A percentile compares a stretch with the other conserved stretches of the same genome.
phyloP scores from a whole-genome alignment of 2,329 filamentous ascomycete species.

The Trichoderma koningiopsis region DNA sequence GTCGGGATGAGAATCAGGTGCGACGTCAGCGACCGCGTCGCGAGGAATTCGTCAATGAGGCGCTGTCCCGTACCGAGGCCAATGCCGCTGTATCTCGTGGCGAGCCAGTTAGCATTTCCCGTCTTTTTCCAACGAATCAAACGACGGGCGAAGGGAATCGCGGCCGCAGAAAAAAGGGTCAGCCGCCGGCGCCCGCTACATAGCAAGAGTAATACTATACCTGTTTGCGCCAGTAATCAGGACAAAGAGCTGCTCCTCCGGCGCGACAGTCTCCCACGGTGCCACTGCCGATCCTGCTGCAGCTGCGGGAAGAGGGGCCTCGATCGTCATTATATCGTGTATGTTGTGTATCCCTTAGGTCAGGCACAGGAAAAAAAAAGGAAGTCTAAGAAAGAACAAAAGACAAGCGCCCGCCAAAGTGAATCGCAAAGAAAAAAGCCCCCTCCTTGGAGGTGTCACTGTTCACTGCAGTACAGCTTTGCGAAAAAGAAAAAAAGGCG shows the following conservation, averaged over 20 bases:
- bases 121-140: background rate
- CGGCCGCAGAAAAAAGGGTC: background rate
- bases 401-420: background rate
- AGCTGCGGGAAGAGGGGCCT: background rate
- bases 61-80: slow-evolving; percentile 82
- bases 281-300: slow-evolving; percentile 27
- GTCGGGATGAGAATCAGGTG: slow-evolving; percentile 81
- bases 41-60: slow-evolving; percentile 86
- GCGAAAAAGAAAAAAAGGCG: background rate
- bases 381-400: background rate
- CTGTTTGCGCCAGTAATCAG: slow-evolving; percentile 87
- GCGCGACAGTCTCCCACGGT: slow-evolving; percentile 42
- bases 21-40: slow-evolving; percentile 63
- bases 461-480: background rate
- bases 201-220: slow-evolving; percentile 47
- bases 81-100: slow-evolving; percentile 65
- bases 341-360: background rate
- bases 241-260: slow-evolving; percentile 58
- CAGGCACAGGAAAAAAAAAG: background rate
- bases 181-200: too few relatives aligned
- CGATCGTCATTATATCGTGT: slow-evolving; percentile 14
- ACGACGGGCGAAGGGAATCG: background rate
- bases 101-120: slow-evolving; percentile 1
- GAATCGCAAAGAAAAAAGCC: background rate
- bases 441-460: background rate